Evolutionary conservation across 768 basidiomycete genomes (phyloP).

Genomic region (Auriscalpium microsporum): DNA sequence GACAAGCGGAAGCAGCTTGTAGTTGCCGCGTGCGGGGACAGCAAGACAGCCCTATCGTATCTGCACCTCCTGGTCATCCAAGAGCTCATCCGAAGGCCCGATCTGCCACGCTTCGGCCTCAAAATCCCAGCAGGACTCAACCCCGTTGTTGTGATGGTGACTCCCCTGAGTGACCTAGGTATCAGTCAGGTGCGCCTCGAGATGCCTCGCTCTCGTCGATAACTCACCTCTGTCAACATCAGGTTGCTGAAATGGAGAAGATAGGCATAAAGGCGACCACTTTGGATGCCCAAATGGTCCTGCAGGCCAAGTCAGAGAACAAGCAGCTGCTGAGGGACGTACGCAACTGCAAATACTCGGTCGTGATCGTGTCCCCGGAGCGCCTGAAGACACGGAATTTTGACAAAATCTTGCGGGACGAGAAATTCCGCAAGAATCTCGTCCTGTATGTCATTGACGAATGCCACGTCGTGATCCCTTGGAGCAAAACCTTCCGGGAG

Average conservation of each 20-base stretch:
- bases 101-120: background rate
- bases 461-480: slow-evolving; percentile 2
- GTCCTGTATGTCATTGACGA: slow-evolving; percentile 2
- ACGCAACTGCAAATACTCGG: background rate
- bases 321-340: slow-evolving; percentile 1
- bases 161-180: slow-evolving; percentile 6
- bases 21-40: background rate
- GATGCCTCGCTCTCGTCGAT: background rate
- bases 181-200: slow-evolving; percentile 4
- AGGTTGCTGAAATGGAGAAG: slow-evolving; percentile 2
- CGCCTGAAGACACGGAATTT: background rate
- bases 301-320: background rate
- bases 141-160: slow-evolving; percentile 2
- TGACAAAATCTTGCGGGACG: background rate
- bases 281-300: background rate
- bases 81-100: background rate
- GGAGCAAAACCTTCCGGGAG: background rate
- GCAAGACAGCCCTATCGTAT: slow-evolving; percentile 3
- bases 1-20: background rate
- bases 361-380: slow-evolving; percentile 4
- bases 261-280: background rate
- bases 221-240: background rate
- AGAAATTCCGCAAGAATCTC: background rate
- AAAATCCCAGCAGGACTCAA: background rate
- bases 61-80: background rate